These are phyloP conservation scores for Rhodotorula mucilaginosa DNA, from an alignment of 1,284 basidiomycete genomes.

Conservation along the genomic window DNA sequence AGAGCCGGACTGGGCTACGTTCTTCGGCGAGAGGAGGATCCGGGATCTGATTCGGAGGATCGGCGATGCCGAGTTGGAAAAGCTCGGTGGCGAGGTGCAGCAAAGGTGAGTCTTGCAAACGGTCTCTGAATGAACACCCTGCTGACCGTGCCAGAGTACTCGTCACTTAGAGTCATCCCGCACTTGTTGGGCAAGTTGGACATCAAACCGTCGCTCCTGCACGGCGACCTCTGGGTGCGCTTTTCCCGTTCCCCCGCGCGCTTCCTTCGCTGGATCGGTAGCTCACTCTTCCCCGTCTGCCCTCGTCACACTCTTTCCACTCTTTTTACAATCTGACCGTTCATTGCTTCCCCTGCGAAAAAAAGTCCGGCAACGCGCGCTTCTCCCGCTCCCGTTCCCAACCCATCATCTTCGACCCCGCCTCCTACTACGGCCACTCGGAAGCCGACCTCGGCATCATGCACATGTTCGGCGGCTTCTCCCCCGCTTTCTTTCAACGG, in stretches of 20 bases:
- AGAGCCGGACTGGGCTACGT: slow-evolving; percentile 18
- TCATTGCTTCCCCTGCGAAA: too few relatives aligned
- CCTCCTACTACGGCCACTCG: slow-evolving; percentile 27
- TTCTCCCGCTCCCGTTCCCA: slow-evolving; percentile 9
- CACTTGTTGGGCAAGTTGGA: slow-evolving; percentile 20
- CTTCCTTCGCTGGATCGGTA: neutral
- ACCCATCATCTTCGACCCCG: slow-evolving; percentile 30
- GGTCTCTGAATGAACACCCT: too few relatives aligned
- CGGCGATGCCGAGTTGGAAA: slow-evolving; percentile 1
- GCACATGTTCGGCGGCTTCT: slow-evolving; percentile 34
- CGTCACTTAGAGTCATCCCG: slow-evolving; percentile 16
- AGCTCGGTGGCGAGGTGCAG: slow-evolving; percentile 5
- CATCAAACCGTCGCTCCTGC: slow-evolving; percentile 24
- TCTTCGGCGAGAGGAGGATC: slow-evolving; percentile 15
- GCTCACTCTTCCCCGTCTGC: neutral
- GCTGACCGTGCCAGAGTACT: too few relatives aligned
- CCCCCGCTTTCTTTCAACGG: slow-evolving; percentile 8
- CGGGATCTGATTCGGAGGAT: slow-evolving; percentile 15
- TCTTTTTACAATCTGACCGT: too few relatives aligned
- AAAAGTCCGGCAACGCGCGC: slow-evolving; percentile 26
- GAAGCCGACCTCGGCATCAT: slow-evolving; percentile 32
- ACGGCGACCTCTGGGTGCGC: slow-evolving; percentile 35
- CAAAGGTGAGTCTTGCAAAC: neutral
- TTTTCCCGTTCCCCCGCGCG: too few relatives aligned
- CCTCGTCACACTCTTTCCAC: too few relatives aligned